phyloP scores from a whole-genome alignment of 345 rosid genomes.

The Eutrema japonicum region DNA sequence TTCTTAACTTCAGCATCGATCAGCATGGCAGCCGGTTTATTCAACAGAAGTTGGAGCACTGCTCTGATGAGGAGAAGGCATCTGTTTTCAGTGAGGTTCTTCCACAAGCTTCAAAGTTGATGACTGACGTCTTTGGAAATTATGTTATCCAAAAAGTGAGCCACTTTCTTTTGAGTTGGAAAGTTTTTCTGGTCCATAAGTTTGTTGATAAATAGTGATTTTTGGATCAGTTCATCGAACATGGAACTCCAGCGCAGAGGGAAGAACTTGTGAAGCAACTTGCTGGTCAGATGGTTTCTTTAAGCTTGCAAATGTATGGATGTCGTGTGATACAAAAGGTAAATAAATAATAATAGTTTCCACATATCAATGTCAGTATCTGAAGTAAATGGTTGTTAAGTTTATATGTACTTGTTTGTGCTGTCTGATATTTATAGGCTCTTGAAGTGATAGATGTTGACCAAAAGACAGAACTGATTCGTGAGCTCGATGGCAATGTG shows the following conservation, averaged over 20 bases:
- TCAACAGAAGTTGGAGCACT: slow-evolving; percentile 93
- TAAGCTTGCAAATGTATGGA: slow-evolving; percentile 99
- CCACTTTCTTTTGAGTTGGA: neutral
- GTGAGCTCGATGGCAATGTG: slow-evolving; percentile 90
- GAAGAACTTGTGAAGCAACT: slow-evolving; percentile 90
- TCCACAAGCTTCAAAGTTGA: slow-evolving; percentile 83
- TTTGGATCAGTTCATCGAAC: slow-evolving; percentile 74
- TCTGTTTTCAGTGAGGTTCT: slow-evolving; percentile 89
- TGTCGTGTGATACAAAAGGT: slow-evolving; percentile 99
- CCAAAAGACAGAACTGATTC: slow-evolving; percentile 74
- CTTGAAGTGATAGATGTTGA: slow-evolving; percentile 94
- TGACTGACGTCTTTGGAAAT: slow-evolving; percentile 98
- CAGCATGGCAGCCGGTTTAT: slow-evolving; percentile 99
- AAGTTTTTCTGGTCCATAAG: slow-evolving; percentile 7
- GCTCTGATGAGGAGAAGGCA: slow-evolving; percentile 75
- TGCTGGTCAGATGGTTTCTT: slow-evolving; percentile 79
- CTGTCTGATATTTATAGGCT: slow-evolving; percentile 57
- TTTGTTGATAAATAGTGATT: slow-evolving; percentile 32
- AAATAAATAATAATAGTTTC: slow-evolving; percentile 13
- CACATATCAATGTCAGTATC: slow-evolving; percentile 5
- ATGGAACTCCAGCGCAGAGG: slow-evolving; percentile 87
- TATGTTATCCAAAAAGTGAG: slow-evolving; percentile 96
- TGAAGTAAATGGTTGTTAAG: slow-evolving; percentile 4
- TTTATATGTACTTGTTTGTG: slow-evolving; percentile 11
- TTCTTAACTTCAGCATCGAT: slow-evolving; percentile 69